These are phyloP conservation scores for Penicillium ochrochloron DNA, from an alignment of 495 filamentous ascomycete species.

Conservation along the genomic window DNA sequence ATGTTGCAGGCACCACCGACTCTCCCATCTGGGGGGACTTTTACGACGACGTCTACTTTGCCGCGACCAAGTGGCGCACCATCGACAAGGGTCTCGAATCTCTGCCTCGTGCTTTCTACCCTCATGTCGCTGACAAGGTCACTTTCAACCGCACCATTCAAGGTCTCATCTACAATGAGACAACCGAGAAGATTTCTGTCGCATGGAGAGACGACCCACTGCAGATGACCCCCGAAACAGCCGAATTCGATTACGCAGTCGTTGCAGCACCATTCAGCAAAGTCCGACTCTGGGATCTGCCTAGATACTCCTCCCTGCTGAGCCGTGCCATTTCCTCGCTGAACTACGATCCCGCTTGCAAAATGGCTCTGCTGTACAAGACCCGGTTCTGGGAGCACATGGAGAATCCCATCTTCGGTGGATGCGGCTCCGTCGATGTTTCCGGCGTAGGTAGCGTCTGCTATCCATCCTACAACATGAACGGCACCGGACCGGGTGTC, in stretches of 20 bases:
- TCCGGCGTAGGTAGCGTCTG: conserved; percentile 62
- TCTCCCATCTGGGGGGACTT: conserved; percentile 42
- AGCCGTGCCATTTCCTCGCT: conserved; percentile 63
- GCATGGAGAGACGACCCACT: conserved; percentile 50
- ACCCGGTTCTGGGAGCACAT: conserved; percentile 73
- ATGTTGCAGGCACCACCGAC: conserved; percentile 35
- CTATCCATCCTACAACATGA: conserved; percentile 68
- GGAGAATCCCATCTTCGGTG: conserved; percentile 63
- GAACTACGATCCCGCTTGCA: conserved; percentile 63
- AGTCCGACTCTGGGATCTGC: conserved; percentile 57
- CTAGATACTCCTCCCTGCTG: conserved; percentile 54
- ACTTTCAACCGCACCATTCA: conserved; percentile 59
- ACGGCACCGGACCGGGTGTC: conserved; percentile 63
- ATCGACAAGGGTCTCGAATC: conserved; percentile 67
- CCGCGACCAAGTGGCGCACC: conserved; percentile 61
- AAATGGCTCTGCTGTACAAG: conserved; percentile 65
- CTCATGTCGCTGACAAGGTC: conserved; percentile 57
- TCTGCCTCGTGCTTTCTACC: conserved; percentile 65
- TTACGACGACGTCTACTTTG: conserved; percentile 60
- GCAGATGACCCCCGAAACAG: conserved; percentile 46
- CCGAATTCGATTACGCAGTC: conserved; percentile 67
- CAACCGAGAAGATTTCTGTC: conserved; percentile 49
- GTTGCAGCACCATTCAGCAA: conserved; percentile 65
- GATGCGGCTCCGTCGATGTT: conserved; percentile 62
- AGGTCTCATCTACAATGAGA: conserved; percentile 46